Evolutionary conservation across 73 alveolate genomes (phyloP).

Genomic region (Blepharisma stoltei): DNA sequence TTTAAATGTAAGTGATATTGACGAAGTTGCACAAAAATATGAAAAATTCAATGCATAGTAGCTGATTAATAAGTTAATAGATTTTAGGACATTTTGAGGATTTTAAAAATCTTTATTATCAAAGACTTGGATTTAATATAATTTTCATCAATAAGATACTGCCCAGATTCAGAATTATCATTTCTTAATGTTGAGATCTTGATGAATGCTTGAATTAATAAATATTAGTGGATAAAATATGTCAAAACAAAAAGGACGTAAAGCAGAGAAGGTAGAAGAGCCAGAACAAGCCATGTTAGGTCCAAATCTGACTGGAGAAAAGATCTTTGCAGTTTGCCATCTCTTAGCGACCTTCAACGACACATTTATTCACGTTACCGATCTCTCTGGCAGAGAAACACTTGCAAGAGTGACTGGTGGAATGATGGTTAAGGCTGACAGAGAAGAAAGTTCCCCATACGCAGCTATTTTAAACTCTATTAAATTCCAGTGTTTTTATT

Average conservation of each 20-base stretch:
- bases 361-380: constrained; percentile 99
- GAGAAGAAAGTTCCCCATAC: constrained; percentile 99
- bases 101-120: too few relatives aligned
- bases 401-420: constrained; percentile 99
- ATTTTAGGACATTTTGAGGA: too few relatives aligned
- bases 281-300: constrained; percentile 31
- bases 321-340: constrained; percentile 34
- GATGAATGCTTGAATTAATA: too few relatives aligned
- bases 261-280: constrained; percentile 27
- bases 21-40: not conserved
- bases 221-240: constrained; percentile 14
- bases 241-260: constrained; percentile 24
- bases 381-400: constrained; percentile 98
- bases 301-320: constrained; percentile 24
- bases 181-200: too few relatives aligned
- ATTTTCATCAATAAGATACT: too few relatives aligned
- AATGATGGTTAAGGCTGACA: constrained; percentile 97
- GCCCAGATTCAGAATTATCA: too few relatives aligned
- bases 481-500: too few relatives aligned
- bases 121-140: too few relatives aligned
- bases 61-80: too few relatives aligned
- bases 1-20: constrained; percentile 28
- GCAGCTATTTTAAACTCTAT: too few relatives aligned
- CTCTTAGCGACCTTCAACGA: constrained; percentile 84
- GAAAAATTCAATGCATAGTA: not conserved